Base-by-base conservation (phyloP, 345 rosid species). In the Moricandia moricandioides region DNA sequence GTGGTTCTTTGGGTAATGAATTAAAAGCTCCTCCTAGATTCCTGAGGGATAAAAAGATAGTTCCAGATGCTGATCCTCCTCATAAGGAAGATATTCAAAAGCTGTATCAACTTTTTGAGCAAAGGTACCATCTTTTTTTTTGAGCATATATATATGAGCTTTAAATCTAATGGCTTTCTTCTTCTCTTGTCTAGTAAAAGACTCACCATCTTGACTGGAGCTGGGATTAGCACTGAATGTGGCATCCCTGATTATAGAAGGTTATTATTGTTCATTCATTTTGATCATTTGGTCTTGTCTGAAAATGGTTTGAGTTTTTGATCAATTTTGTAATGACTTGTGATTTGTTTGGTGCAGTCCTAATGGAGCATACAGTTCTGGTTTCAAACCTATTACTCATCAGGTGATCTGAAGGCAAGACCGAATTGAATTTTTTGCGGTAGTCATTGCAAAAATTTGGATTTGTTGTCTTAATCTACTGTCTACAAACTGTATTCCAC, bases 221-320 rank as follows among this genome's bases (percentile, higher is more conserved):
- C 98, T 70, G 98, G 97, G 70, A 76, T 94, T 29, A 94, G 97
- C 65, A 94, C 98, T 0, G 98, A 94, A 79, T 85, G 93, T 71
- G 97, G 98, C 52, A 94, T 94, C 80, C 98, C 98, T 65, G 98
- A 94, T 78, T 94, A 91, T 56, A 86, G 98, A 86, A 94, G 98
- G 98, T 91, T 78, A 24, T 26, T 26, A 34, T 47, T 34, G 47
- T 63, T 58, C 35, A 26, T 29, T 35, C 8, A 68, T 67, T 67
- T 47, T 33, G 33, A n/a, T 62, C 4, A 0, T 30, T 8, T 62
- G 8, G 16, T 27, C 65, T 43, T 16, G 24, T 54, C 33, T 24
- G 57, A 3, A 3, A 21, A 21, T 21, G 24, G 24, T 21, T 21
- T 21, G 24, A 21, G 24, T 21, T 21, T 2, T 21, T 21, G 24